phyloP scores from a whole-genome alignment of 345 rosid species.

The Dipteronia sinensis region DNA sequence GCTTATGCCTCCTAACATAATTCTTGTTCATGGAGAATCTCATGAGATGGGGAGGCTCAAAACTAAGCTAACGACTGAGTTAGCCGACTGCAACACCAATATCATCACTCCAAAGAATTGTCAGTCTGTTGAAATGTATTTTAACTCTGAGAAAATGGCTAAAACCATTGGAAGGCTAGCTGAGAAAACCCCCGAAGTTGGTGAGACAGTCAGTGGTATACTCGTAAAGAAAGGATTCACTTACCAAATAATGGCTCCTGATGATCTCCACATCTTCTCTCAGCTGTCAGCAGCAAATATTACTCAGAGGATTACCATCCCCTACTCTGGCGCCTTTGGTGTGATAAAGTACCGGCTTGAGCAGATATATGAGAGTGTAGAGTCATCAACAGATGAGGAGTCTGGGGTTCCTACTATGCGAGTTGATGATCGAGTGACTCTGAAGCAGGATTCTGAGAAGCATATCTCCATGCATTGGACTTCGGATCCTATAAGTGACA shows the following conservation, averaged over 20 bases:
- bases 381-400: constrained; percentile 75
- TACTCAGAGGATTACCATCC: constrained; percentile 82
- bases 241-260: constrained; percentile 96
- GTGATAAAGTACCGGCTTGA: constrained; percentile 77
- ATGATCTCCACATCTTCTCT: constrained; percentile 92
- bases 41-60: constrained; percentile 94
- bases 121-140: constrained; percentile 82
- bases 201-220: constrained; percentile 79
- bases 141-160: constrained; percentile 91
- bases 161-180: constrained; percentile 88
- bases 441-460: constrained; percentile 85
- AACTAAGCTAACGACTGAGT: constrained; percentile 77
- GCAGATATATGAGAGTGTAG: constrained; percentile 82
- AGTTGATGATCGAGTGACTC: constrained; percentile 70
- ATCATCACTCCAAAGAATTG: constrained; percentile 90
- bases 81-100: constrained; percentile 77
- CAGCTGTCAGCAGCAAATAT: constrained; percentile 86
- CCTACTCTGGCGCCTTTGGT: constrained; percentile 76
- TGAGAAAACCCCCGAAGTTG: constrained; percentile 75
- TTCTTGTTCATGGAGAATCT: constrained; percentile 94
- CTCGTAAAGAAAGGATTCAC: constrained; percentile 93
- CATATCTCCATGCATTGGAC: constrained; percentile 87
- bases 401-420: constrained; percentile 58
- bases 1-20: constrained; percentile 91
- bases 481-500: constrained; percentile 86